These are phyloP conservation scores for Ramichloridium luteum DNA, from an alignment of 2,329 filamentous ascomycete species.

Conservation along the genomic window DNA sequence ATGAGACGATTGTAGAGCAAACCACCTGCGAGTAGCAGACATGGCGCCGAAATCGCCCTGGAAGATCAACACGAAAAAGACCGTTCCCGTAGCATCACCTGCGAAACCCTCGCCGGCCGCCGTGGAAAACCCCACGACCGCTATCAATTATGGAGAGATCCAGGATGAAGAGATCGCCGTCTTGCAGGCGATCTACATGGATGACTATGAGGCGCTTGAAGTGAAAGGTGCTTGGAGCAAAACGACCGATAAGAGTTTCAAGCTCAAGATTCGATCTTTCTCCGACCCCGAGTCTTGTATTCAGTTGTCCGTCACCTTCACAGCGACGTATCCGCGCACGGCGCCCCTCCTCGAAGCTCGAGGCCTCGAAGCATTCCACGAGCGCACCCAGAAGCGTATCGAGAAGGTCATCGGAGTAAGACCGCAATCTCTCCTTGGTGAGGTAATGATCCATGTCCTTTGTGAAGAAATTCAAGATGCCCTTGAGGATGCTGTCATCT, in stretches of 20 bases:
- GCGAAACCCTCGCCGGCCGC: slow-evolving; percentile 6
- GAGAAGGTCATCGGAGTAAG: slow-evolving; percentile 56
- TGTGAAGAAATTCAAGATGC: slow-evolving; percentile 52
- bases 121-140: slow-evolving; percentile 14
- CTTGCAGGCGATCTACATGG: slow-evolving; percentile 75
- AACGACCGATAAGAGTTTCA: slow-evolving; percentile 67
- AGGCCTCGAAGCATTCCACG: slow-evolving; percentile 51
- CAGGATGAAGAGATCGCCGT: slow-evolving; percentile 82
- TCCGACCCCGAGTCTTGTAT: slow-evolving; percentile 60
- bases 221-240: slow-evolving; percentile 80
- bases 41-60: slow-evolving; percentile 38
- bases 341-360: slow-evolving; percentile 60
- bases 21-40: slow-evolving; percentile 18
- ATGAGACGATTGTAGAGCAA: slow-evolving; percentile 6
- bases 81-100: slow-evolving; percentile 17
- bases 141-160: slow-evolving; percentile 63
- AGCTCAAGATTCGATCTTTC: slow-evolving; percentile 62
- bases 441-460: slow-evolving; percentile 54
- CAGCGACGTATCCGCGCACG: slow-evolving; percentile 83
- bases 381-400: slow-evolving; percentile 59
- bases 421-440: slow-evolving; percentile 50
- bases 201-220: slow-evolving; percentile 58
- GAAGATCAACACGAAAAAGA: slow-evolving; percentile 21
- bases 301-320: slow-evolving; percentile 66
- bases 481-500: slow-evolving; percentile 73